Evolutionary conservation across 148 eudicot genomes (phyloP).

Genomic region (Camellia sinensis): DNA sequence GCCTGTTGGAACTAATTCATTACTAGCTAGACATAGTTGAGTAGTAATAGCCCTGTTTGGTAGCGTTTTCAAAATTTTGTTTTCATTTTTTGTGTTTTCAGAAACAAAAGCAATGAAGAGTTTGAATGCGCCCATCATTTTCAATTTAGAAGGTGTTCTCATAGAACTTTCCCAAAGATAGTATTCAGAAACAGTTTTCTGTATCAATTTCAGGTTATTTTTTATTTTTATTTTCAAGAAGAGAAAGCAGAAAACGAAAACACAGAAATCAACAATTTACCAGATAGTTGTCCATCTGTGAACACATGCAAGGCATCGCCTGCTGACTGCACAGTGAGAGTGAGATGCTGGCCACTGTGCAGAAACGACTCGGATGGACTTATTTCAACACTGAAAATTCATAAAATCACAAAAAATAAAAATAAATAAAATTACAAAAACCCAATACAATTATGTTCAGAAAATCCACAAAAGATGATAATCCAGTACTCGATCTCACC

Average conservation of each 20-base stretch:
- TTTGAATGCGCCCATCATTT: too few relatives aligned
- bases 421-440: background rate
- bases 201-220: too few relatives aligned
- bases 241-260: background rate
- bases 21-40: background rate
- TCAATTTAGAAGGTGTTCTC: too few relatives aligned
- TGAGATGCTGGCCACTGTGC: constrained; percentile 45
- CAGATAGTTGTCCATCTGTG: constrained; percentile 60
- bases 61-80: too few relatives aligned
- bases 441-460: background rate
- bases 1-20: background rate
- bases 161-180: too few relatives aligned
- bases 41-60: background rate
- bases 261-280: constrained; percentile 25
- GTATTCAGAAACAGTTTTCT: too few relatives aligned
- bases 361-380: constrained; percentile 63
- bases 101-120: too few relatives aligned
- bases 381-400: constrained; percentile 57
- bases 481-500: constrained; percentile 36
- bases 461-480: background rate
- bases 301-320: constrained; percentile 89
- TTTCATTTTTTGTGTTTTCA: too few relatives aligned
- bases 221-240: too few relatives aligned
- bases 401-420: background rate
- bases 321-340: constrained; percentile 60